Conservation (phyloP, 2,329 filamentous ascomycete species). For the Eutypa lata region DNA sequence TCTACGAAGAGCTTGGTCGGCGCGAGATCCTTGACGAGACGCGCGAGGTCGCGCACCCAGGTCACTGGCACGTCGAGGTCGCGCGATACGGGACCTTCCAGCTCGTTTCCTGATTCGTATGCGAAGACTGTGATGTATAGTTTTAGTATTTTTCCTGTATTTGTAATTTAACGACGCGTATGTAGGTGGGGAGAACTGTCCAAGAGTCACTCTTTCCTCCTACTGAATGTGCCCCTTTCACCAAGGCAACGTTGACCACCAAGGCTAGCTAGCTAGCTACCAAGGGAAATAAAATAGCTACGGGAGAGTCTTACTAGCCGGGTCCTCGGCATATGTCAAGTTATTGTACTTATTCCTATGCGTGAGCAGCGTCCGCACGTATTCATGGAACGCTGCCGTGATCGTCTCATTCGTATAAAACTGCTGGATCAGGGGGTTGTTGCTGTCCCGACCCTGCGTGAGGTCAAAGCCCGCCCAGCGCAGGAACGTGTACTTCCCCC, state of each 20-base stretch:
- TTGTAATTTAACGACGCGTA: no score
- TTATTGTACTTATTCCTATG: conserved; percentile 44
- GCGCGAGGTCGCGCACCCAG: conserved; percentile 41
- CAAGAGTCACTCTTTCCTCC: no score
- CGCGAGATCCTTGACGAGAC: conserved; percentile 39
- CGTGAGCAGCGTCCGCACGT: conserved; percentile 40
- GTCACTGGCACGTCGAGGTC: conserved; percentile 40
- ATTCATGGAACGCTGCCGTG: conserved; percentile 41
- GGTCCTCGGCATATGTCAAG: conserved; percentile 44
- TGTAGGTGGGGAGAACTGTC: no score
- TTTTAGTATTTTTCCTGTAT: no score
- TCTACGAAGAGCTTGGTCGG: conserved; percentile 44
- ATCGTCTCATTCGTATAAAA: conserved; percentile 45
- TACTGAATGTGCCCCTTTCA: no score
- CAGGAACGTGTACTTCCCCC: conserved; percentile 47
- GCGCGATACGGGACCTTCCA: conserved; percentile 39
- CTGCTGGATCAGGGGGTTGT: conserved; percentile 37
- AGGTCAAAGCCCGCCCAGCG: conserved; percentile 44
- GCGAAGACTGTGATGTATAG: conserved; percentile 42
- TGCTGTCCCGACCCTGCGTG: conserved; percentile 28
- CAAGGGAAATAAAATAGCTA: no score
- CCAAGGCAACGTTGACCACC: no score
- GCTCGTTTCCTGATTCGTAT: conserved; percentile 48
- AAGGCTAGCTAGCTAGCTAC: no score
- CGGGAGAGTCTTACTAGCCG: conserved; percentile 29